These are phyloP conservation scores for Neckera pumila DNA, from an alignment of 225 moss, liverwort and hornwort species.

Conservation along the genomic window DNA sequence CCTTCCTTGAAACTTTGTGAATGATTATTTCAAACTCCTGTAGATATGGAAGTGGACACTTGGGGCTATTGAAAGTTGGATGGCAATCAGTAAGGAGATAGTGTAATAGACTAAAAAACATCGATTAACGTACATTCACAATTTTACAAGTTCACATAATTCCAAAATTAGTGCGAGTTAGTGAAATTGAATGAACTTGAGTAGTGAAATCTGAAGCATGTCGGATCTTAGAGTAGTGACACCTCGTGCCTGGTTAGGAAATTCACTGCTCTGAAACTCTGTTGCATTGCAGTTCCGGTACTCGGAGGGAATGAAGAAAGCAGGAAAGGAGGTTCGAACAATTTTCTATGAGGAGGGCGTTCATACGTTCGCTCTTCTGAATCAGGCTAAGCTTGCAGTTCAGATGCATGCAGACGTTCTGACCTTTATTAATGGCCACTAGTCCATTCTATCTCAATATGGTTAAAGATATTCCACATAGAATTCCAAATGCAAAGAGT, in stretches of 20 bases:
- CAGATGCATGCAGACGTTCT: constrained; percentile 19
- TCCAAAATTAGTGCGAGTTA: not conserved
- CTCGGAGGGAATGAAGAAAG: constrained; percentile 41
- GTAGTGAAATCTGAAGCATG: not conserved
- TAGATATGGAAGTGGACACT: not conserved
- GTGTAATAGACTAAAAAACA: too few species aligned
- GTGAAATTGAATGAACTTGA: not conserved
- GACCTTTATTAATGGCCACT: constrained; percentile 25
- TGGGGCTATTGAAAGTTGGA: not conserved
- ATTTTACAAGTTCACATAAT: too few species aligned
- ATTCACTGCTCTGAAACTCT: not conserved
- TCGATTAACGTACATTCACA: not conserved
- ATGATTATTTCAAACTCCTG: not conserved
- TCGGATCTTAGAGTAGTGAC: not conserved
- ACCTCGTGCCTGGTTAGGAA: not conserved
- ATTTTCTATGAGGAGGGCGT: constrained; percentile 34
- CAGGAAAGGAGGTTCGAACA: constrained; percentile 34
- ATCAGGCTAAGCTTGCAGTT: constrained; percentile 17
- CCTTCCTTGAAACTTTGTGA: not conserved
- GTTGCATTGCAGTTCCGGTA: constrained; percentile 8
- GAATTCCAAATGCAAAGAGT: not conserved
- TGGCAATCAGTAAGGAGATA: not conserved
- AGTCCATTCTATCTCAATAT: not conserved
- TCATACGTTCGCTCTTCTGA: constrained; percentile 39
- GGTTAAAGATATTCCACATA: not conserved